Evolutionary conservation across 2,329 filamentous ascomycete genomes (phyloP).

Genomic region (Massarina eburnea): DNA sequence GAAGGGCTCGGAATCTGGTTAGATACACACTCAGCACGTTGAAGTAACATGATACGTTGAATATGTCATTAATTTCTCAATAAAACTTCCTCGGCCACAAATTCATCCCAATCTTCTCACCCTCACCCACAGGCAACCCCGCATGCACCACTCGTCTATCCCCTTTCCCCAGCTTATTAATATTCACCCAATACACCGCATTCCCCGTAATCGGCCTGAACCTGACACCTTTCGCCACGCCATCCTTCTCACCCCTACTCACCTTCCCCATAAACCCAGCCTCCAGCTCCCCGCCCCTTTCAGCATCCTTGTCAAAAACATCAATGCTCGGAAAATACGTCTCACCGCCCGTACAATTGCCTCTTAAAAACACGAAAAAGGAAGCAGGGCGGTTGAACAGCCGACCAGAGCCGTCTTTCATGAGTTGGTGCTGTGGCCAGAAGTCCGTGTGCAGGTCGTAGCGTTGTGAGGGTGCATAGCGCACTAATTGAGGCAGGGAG

Average conservation of each 20-base stretch:
- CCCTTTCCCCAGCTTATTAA: conserved; percentile 47
- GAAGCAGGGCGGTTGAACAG: conserved; percentile 24
- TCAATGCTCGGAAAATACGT: conserved; percentile 26
- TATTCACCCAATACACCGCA: conserved; percentile 63
- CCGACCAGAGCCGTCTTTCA: conserved; percentile 12
- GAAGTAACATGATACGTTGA: no score
- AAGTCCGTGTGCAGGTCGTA: conserved; percentile 31
- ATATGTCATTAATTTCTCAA: no score
- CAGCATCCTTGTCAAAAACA: conserved; percentile 7
- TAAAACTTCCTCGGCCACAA: conserved; percentile 52
- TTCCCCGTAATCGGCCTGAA: conserved; percentile 59
- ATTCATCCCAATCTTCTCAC: conserved; percentile 62
- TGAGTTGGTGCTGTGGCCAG: conserved; percentile 25
- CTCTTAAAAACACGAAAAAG: conserved; percentile 29
- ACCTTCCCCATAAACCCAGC: conserved; percentile 14
- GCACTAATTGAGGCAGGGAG: conserved; percentile 25
- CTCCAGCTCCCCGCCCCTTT: conserved; percentile 5
- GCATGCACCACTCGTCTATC: conserved; percentile 54
- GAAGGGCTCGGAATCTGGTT: no score
- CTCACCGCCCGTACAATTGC: conserved; percentile 25
- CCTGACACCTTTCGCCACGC: conserved; percentile 48
- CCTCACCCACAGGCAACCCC: conserved; percentile 56
- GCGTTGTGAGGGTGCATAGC: conserved; percentile 22
- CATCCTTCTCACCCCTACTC: conserved; percentile 18
- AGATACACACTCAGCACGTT: no score